A percentile compares a stretch with the other conserved stretches of the same genome.
Conservation (phyloP, 164 flowering plant species). For the Platanus orientalis region DNA sequence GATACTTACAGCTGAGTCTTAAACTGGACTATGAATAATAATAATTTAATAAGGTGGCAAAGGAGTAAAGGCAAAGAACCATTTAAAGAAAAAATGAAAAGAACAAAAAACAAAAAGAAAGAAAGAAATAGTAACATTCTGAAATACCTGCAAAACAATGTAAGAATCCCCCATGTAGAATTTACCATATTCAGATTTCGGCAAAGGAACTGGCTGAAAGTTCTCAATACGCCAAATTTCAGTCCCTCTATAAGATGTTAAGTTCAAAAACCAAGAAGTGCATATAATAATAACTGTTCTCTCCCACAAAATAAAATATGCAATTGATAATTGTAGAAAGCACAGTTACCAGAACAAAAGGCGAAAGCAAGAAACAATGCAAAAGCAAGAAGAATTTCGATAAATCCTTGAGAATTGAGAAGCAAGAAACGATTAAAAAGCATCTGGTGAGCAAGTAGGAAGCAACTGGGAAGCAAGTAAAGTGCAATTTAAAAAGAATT, state of each 20-base stretch:
- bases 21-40: too few species aligned
- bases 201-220: constrained; percentile 83
- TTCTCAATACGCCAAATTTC: constrained; percentile 97
- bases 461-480: too few species aligned
- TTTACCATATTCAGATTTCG: constrained; percentile 86
- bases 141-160: constrained; percentile 78
- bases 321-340: too few species aligned
- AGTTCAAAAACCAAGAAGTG: constrained; percentile 22
- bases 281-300: not conserved
- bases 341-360: too few species aligned
- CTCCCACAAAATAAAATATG: not conserved
- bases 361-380: too few species aligned
- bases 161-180: constrained; percentile 88
- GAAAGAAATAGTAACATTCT: too few species aligned
- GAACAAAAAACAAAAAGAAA: not conserved
- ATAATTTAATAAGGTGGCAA: too few species aligned
- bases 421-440: too few species aligned
- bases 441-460: too few species aligned
- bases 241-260: constrained; percentile 71
- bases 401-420: not conserved
- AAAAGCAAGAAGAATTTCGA: too few species aligned
- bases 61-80: not conserved
- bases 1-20: too few species aligned
- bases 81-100: not conserved
- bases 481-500: too few species aligned